Percentiles rank a stretch among this genome's conserved stretches.
phyloP scores from a whole-genome alignment of 179 eudicot genomes.

The Pouteria campechiana region DNA sequence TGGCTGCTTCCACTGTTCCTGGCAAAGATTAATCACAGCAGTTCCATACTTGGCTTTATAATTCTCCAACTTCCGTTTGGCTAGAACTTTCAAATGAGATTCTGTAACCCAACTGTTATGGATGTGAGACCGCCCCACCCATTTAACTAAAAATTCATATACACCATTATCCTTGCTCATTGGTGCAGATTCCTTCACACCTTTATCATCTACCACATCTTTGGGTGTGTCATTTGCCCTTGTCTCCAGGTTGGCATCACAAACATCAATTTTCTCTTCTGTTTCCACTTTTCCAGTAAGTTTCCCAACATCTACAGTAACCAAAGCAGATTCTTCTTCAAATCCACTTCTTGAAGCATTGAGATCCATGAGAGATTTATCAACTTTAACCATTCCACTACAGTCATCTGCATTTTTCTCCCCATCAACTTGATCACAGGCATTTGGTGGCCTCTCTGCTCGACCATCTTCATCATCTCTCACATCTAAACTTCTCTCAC shows the following conservation, averaged over 20 bases:
- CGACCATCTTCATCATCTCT: conserved; percentile 18
- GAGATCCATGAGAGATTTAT: conserved; percentile 29
- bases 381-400: conserved; percentile 19
- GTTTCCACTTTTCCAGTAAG: conserved; percentile 1
- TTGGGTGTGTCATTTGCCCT: conserved; percentile 8
- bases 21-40: conserved; percentile 50
- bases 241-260: conserved; percentile 12
- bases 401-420: conserved; percentile 8
- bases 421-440: conserved; percentile 10
- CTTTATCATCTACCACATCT: conserved; percentile 10
- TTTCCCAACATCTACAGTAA: conserved; percentile 12
- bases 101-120: conserved; percentile 89
- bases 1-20: conserved; percentile 82
- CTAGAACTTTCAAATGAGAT: conserved; percentile 61
- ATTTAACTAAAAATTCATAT: conserved; percentile 80
- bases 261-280: conserved; percentile 2
- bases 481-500: conserved; percentile 19
- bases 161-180: conserved; percentile 15
- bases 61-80: conserved; percentile 90
- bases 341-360: conserved; percentile 24
- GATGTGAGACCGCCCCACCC: conserved; percentile 90
- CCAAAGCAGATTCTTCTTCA: conserved; percentile 10
- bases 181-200: conserved; percentile 13
- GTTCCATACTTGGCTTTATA: conserved; percentile 86
- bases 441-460: conserved; percentile 11